Percentiles rank a stretch among this genome's conserved stretches.
Conservation (phyloP, 495 filamentous ascomycete species). For the Penicillium taxi region DNA sequence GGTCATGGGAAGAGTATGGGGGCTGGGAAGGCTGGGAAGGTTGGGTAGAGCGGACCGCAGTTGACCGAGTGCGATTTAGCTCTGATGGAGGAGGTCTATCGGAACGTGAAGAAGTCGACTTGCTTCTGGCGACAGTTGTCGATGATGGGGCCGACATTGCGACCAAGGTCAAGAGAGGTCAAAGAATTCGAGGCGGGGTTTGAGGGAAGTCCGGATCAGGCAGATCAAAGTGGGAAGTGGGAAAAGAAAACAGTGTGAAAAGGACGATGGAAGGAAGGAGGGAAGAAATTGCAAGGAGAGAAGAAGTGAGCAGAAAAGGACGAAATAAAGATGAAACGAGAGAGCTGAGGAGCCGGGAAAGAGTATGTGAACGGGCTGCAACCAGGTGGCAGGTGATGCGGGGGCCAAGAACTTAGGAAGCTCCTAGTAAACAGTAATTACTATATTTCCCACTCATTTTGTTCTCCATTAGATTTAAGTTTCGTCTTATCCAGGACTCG, state of each 20-base stretch:
- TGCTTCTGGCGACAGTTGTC: slow-evolving; percentile 44
- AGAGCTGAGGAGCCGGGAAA: no score
- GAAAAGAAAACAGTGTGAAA: no score
- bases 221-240: no score
- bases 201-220: slow-evolving; percentile 7
- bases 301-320: neutral
- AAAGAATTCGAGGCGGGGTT: slow-evolving; percentile 17
- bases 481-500: no score
- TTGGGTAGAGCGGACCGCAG: slow-evolving; percentile 39
- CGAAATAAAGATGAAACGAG: neutral
- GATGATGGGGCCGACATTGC: slow-evolving; percentile 47
- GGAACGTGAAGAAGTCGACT: slow-evolving; percentile 48
- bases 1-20: slow-evolving; percentile 40
- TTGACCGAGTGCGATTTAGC: slow-evolving; percentile 50
- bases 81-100: slow-evolving; percentile 36
- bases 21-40: slow-evolving; percentile 28
- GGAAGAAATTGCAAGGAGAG: neutral
- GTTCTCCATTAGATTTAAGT: neutral
- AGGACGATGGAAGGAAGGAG: neutral
- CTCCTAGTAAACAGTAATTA: neutral
- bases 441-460: neutral
- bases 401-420: no score
- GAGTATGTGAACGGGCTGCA: no score
- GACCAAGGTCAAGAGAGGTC: slow-evolving; percentile 17
- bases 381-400: no score